These are phyloP conservation scores for Phialocephala sp. DNA, from an alignment of 2,329 filamentous ascomycete species.

Conservation along the genomic window DNA sequence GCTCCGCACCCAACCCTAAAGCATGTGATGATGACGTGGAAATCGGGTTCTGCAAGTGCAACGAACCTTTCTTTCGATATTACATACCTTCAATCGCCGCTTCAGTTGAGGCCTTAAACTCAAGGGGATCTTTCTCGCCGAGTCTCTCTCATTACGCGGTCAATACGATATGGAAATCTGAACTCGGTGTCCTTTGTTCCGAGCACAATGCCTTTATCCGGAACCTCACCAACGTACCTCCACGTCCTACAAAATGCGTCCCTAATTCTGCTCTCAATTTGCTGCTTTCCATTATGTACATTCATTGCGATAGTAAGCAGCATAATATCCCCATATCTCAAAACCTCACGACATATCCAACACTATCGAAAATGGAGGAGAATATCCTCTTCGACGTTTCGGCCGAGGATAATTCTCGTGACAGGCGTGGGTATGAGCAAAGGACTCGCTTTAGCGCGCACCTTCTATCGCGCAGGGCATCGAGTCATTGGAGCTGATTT, in stretches of 20 bases:
- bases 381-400: conserved; percentile 34
- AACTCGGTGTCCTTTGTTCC: conserved; percentile 2
- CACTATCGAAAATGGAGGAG: conserved; percentile 32
- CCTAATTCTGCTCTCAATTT: conserved; percentile 45
- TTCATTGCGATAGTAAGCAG: conserved; percentile 28
- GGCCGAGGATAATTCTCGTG: conserved; percentile 63
- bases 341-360: conserved; percentile 22
- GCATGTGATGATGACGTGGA: conserved; percentile 16
- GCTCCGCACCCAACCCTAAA: neutral
- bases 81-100: neutral
- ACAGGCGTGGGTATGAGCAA: conserved; percentile 77
- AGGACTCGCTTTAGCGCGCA: conserved; percentile 68
- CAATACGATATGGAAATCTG: neutral
- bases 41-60: neutral
- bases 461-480: conserved; percentile 69
- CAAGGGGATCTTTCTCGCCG: neutral
- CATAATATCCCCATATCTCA: conserved; percentile 28
- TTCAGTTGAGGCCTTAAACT: neutral
- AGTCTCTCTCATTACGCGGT: neutral
- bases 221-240: conserved; percentile 29
- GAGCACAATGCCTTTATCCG: conserved; percentile 25
- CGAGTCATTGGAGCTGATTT: conserved; percentile 75
- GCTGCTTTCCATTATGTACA: conserved; percentile 35
- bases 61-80: neutral
- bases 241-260: conserved; percentile 55